Percentiles rank a stretch among this genome's conserved stretches.
phyloP scores from a whole-genome alignment of 257 asterid species.

The Solanum paucissectum region DNA sequence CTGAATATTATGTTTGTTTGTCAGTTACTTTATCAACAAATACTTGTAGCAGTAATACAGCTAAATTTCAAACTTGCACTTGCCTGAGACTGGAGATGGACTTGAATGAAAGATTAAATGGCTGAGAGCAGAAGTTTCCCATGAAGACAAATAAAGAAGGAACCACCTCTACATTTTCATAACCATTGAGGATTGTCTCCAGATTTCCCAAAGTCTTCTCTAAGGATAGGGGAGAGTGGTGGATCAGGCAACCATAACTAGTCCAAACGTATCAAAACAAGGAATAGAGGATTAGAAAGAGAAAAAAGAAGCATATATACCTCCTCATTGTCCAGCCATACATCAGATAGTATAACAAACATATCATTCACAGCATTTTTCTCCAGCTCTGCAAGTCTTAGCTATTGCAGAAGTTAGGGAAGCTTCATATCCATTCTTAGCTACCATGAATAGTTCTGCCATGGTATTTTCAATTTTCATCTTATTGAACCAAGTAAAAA shows the following conservation, averaged over 20 bases:
- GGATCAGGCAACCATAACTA: conserved; percentile 10
- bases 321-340: conserved; percentile 84
- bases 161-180: conserved; percentile 61
- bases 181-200: conserved; percentile 68
- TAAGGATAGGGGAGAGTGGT: conserved; percentile 34
- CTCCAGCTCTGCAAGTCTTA: conserved; percentile 74
- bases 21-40: conserved; percentile 3
- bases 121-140: conserved; percentile 95
- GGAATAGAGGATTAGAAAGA: conserved; percentile 1
- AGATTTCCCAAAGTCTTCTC: conserved; percentile 85
- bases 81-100: conserved; percentile 78
- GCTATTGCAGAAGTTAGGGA: conserved; percentile 46
- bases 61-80: conserved; percentile 9
- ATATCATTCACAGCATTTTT: conserved; percentile 81
- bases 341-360: conserved; percentile 88
- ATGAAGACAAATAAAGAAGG: conserved; percentile 92
- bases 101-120: conserved; percentile 80
- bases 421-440: neutral
- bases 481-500: conserved; percentile 7
- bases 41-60: conserved; percentile 1
- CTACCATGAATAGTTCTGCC: neutral
- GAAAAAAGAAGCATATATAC: conserved; percentile 19
- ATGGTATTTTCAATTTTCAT: neutral
- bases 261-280: conserved; percentile 16
- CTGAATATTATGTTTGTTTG: conserved; percentile 25